A percentile compares a stretch with the other conserved stretches of the same genome.
Conservation (phyloP, 2,329 filamentous ascomycete genomes). For the Plectosphaerella sp. region DNA sequence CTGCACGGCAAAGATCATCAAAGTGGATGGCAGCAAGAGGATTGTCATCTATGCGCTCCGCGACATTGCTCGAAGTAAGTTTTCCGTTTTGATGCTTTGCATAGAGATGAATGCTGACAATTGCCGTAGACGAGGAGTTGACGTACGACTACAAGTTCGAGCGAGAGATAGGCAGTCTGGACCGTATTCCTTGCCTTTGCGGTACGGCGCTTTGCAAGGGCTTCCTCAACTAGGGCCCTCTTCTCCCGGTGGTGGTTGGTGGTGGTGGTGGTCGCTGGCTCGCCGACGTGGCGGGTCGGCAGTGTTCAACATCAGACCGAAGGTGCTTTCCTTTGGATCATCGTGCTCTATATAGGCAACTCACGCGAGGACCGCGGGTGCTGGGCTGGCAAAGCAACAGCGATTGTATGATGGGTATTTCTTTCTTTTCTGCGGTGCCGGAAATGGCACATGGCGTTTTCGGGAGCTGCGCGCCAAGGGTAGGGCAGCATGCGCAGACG, state of each 20-base stretch:
- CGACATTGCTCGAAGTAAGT: constrained; percentile 91
- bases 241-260: not conserved
- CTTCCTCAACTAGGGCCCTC: constrained; percentile 76
- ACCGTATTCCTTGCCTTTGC: constrained; percentile 95
- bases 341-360: not conserved
- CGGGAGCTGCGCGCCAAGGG: not conserved
- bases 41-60: constrained; percentile 98
- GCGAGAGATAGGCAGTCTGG: constrained; percentile 88
- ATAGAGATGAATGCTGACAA: constrained; percentile 15
- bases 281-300: not conserved
- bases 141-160: constrained; percentile 99
- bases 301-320: too few species aligned
- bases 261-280: not conserved
- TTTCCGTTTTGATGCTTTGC: too few species aligned
- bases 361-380: not conserved
- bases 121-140: constrained; percentile 80
- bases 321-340: not conserved
- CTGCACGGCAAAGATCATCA: constrained; percentile 98
- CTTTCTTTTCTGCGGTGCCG: not conserved
- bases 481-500: not conserved
- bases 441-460: not conserved
- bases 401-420: not conserved
- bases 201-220: constrained; percentile 96
- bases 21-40: constrained; percentile 93
- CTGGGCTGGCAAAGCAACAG: not conserved